Evolutionary conservation across 208 protist genomes (phyloP).

Genomic region (Trypanosoma cruzi): DNA sequence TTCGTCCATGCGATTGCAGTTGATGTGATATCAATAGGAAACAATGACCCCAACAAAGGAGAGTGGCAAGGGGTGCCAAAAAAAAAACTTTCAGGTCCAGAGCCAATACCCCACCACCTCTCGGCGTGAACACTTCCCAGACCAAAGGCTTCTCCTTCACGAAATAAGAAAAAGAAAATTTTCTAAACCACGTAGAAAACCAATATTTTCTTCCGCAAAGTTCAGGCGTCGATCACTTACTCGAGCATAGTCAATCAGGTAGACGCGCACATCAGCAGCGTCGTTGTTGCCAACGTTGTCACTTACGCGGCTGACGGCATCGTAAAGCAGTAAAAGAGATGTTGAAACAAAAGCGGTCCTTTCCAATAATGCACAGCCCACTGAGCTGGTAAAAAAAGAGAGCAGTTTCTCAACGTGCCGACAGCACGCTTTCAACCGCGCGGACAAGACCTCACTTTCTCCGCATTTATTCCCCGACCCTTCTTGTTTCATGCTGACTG

Average conservation of each 20-base stretch:
- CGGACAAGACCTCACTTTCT: conserved; percentile 7
- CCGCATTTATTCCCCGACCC: not conserved
- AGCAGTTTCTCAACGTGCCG: conserved; percentile 36
- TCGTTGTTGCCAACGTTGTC: not conserved
- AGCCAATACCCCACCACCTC: too few relatives aligned
- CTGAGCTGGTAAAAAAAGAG: conserved; percentile 52
- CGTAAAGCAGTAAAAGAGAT: conserved; percentile 70
- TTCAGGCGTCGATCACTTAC: conserved; percentile 61
- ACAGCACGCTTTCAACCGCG: conserved; percentile 19
- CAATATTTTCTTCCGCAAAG: conserved; percentile 58
- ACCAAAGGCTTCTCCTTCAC: not conserved
- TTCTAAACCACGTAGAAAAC: conserved; percentile 66
- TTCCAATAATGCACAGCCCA: conserved; percentile 48
- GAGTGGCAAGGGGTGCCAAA: too few relatives aligned
- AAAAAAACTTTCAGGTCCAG: too few relatives aligned
- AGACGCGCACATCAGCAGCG: conserved; percentile 24
- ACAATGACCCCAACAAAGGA: too few relatives aligned
- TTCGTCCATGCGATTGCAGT: too few relatives aligned
- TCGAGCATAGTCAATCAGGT: conserved; percentile 76
- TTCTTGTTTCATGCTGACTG: conserved; percentile 11
- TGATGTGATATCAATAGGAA: too few relatives aligned
- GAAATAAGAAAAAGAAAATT: conserved; percentile 17
- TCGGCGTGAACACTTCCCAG: too few relatives aligned
- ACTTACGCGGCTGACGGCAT: conserved; percentile 28
- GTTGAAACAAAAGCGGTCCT: conserved; percentile 77